Evolutionary conservation across 2,329 filamentous ascomycete genomes (phyloP).

Genomic region (Xylariaceae sp.): DNA sequence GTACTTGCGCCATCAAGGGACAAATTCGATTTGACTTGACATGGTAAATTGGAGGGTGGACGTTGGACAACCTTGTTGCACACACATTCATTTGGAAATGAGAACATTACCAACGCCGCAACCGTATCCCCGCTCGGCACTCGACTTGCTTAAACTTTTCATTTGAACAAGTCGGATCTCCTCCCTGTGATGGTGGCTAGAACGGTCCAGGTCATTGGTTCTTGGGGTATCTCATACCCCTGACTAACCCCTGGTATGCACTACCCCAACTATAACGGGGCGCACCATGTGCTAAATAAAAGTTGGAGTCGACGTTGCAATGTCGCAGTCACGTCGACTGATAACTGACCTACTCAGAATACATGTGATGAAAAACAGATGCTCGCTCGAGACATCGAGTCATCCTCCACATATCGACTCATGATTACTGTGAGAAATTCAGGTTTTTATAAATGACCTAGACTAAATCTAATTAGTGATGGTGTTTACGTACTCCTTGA

Average conservation of each 20-base stretch:
- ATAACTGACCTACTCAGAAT: background rate
- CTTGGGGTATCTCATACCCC: constrained; percentile 15
- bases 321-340: constrained; percentile 12
- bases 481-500: too few species aligned
- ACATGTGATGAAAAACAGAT: background rate
- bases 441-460: too few species aligned
- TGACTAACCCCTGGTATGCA: constrained; percentile 7
- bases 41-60: constrained; percentile 6
- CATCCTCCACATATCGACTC: background rate
- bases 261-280: background rate
- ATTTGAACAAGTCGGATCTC: constrained; percentile 10
- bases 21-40: background rate
- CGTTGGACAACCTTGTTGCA: background rate
- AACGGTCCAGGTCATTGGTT: constrained; percentile 17
- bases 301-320: constrained; percentile 13
- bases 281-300: background rate
- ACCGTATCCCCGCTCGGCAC: constrained; percentile 5
- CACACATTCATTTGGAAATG: background rate
- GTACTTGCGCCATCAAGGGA: constrained; percentile 36
- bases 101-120: background rate
- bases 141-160: constrained; percentile 10
- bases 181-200: constrained; percentile 12
- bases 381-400: constrained; percentile 9
- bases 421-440: background rate
- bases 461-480: too few species aligned